Evolutionary conservation across 2,329 filamentous ascomycete genomes (phyloP), one percentile per base, ranked within the genome.

Genomic region (Intubia oerlemansii): DNA sequence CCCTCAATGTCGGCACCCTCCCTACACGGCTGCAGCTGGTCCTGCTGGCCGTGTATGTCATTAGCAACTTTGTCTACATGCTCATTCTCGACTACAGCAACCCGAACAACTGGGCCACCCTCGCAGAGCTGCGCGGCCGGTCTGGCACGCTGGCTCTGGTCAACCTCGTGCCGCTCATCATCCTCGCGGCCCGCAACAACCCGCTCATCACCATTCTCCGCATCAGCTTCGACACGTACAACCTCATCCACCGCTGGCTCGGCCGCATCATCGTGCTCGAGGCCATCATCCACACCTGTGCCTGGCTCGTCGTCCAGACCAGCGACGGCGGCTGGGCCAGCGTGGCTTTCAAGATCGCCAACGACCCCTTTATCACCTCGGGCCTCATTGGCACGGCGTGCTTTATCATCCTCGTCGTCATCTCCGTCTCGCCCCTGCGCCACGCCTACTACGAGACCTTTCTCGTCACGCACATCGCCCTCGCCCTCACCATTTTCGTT

Each of bases 391-490:
- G 62, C 25, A 62, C 56, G 2, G 46, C 65, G 27, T 60, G 65
- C 21, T 64, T 92, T 44, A 41, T 66, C 23, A 45, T 77, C 25
- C 57, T 95, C 25, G 44, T 77, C 30, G 42, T 91, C 29, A 56
- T 74, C 17, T 74, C 81, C 8, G 55, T 77, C 30, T 85, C 81
- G 3, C 75, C 82, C 0, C 45, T 98, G 29, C 73, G 88, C 35
- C 85, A 93, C 49, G 82, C 84, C 22, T 93, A 92, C 47, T 98
- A 98, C 54, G 88, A 98, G 54, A 90, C 81, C 1, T 98, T 98
- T 54, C 63, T 95, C 41, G 80, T 78, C 45, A 52, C 75, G 17
- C 88, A 95, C 52, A 82, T 91, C 40, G 48, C 78, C 21, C 54
- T 91, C 28, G 81, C 73, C 22, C 49, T 74, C 20, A 44, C 79